Evolutionary conservation across 1,284 basidiomycete genomes (phyloP), one percentile per base, ranked within the genome.

Genomic region (Microbotryomycetes sp.): DNA sequence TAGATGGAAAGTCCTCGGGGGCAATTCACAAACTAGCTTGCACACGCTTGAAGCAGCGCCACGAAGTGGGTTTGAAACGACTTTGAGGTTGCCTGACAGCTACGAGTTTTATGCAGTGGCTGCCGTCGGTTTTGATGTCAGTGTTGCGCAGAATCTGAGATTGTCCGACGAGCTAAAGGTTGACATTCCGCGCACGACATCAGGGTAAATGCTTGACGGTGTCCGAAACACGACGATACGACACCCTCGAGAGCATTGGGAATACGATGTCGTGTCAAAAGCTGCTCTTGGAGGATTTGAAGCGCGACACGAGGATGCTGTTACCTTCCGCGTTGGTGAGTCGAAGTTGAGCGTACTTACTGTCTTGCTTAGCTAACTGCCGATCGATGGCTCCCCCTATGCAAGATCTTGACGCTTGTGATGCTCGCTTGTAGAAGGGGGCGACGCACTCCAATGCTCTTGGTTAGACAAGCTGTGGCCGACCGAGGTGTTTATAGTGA

Each of bases 1-100:
- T 1, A 55, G 36, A 0, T 75, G 69, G 69, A 51, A 53, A 2
- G 19, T 63, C 5, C 30, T 56, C 42, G 36, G 52, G 2, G 61
- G 61, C 16, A 9, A 25, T 4, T 25, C 9, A 12, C 47, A 49
- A 19, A 25, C 32, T 9, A 4, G n/a, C 5, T 30, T 63, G 9
- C 14, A 23, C 15, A 49, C 46, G n/a, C 15, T 58, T n/a, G n/a
- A 30, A 2, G 25, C 5, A 30, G 16, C 5, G 22, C 3, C 3
- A 15, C 30, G 45, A n/a, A 51, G 49, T 4, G 57, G 57, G 15
- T 63, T 63, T 48, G 61, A 63, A 42, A 63, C 61, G 23, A 22
- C 12, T 22, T 29, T 63, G 4, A 36, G 49, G 22, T 36, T 63
- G 6, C 12, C 46, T 4, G 4, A 22, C 15, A 6, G 19, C 15